These are phyloP conservation scores for Fusarium sp. DNA, from an alignment of 2,329 filamentous ascomycete species.

Conservation along the genomic window DNA sequence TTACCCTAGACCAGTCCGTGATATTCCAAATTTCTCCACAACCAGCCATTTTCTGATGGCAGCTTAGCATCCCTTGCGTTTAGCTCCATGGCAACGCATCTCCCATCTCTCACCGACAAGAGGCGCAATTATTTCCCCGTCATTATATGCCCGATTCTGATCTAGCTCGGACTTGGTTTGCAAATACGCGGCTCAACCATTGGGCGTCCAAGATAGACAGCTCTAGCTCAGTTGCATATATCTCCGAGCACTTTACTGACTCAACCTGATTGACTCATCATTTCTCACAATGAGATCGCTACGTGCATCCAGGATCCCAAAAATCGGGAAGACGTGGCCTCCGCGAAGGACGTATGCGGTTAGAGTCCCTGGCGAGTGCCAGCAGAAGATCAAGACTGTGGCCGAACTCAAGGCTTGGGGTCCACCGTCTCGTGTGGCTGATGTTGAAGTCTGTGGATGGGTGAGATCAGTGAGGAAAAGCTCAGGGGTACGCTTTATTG, in stretches of 20 bases:
- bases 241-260: constrained; percentile 3
- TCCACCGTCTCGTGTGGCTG: constrained; percentile 59
- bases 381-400: constrained; percentile 60
- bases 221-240: constrained; percentile 16
- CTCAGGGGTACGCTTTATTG: constrained; percentile 86
- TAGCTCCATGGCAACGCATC: constrained; percentile 28
- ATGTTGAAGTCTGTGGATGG: constrained; percentile 80
- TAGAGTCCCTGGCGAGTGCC: constrained; percentile 47
- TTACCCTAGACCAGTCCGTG: constrained; percentile 34
- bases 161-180: constrained; percentile 1
- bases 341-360: constrained; percentile 54
- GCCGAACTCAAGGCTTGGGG: constrained; percentile 70
- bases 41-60: constrained; percentile 28
- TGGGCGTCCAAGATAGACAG: constrained; percentile 9
- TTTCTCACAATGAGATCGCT: constrained; percentile 43
- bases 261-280: constrained; percentile 23
- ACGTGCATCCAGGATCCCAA: constrained; percentile 30
- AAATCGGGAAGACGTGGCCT: constrained; percentile 12
- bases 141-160: constrained; percentile 17
- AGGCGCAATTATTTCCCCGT: constrained; percentile 7
- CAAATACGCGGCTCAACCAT: constrained; percentile 13
- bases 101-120: constrained; percentile 24
- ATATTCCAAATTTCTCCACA: constrained; percentile 31
- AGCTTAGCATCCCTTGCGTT: constrained; percentile 38
- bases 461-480: constrained; percentile 89